Percentiles rank a stretch among this genome's conserved stretches.
phyloP scores from a whole-genome alignment of 495 filamentous ascomycete genomes.

The Penicillium flavigenum region DNA sequence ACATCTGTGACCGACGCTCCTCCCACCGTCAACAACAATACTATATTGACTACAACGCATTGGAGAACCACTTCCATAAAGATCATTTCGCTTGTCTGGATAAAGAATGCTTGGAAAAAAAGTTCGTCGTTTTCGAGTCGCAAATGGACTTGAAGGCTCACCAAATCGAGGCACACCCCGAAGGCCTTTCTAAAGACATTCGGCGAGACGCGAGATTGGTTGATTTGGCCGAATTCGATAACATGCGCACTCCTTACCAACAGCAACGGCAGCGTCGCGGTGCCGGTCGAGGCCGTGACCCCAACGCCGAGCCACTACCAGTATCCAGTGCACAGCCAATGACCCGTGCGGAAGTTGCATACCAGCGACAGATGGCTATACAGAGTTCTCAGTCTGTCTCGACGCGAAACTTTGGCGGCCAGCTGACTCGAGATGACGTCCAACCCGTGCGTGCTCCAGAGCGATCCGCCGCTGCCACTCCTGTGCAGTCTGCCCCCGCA shows the following conservation, averaged over 20 bases:
- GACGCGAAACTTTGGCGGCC: conserved; percentile 76
- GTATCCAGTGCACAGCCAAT: conserved; percentile 78
- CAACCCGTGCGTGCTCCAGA: conserved; percentile 45
- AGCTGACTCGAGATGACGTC: conserved; percentile 60
- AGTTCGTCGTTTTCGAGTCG: conserved; percentile 95
- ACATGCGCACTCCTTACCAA: conserved; percentile 67
- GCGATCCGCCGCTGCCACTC: conserved; percentile 39
- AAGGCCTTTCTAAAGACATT: conserved; percentile 77
- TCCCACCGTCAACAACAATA: conserved; percentile 76
- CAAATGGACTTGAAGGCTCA: conserved; percentile 92
- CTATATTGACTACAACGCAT: conserved; percentile 77
- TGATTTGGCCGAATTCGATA: conserved; percentile 80
- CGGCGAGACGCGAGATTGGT: conserved; percentile 81
- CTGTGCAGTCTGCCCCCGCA: conserved; percentile 41
- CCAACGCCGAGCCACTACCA: conserved; percentile 76
- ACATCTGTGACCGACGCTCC: conserved; percentile 81
- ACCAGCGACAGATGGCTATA: conserved; percentile 89
- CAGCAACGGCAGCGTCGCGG: conserved; percentile 59
- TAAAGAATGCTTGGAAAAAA: conserved; percentile 88
- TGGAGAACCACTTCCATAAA: conserved; percentile 81
- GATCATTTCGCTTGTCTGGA: conserved; percentile 88
- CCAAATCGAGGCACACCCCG: conserved; percentile 73
- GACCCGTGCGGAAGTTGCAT: conserved; percentile 83
- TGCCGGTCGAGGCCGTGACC: conserved; percentile 67
- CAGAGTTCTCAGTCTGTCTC: conserved; percentile 79